Evolutionary conservation across 768 basidiomycete species (phyloP).

Genomic region (Lentinula raphanica): DNA sequence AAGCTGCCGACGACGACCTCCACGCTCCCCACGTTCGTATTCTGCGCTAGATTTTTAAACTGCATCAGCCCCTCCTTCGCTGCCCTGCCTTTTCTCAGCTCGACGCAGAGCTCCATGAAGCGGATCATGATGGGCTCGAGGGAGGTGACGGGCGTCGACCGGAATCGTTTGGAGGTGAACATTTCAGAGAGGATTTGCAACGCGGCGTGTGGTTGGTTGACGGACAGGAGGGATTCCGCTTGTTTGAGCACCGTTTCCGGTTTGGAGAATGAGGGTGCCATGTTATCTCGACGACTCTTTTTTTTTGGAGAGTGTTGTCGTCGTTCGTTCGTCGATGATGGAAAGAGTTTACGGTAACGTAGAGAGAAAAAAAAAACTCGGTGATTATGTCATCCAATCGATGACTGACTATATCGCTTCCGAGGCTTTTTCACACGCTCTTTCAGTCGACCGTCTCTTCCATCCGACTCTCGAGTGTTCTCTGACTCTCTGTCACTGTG

Average conservation of each 20-base stretch:
- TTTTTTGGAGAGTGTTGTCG: background rate
- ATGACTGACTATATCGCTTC: too few species aligned
- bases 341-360: too few species aligned
- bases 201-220: constrained; percentile 86
- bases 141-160: constrained; percentile 79
- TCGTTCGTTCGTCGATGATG: background rate
- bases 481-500: too few species aligned
- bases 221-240: constrained; percentile 90
- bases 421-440: too few species aligned
- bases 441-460: too few species aligned
- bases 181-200: constrained; percentile 88
- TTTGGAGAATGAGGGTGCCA: constrained; percentile 90
- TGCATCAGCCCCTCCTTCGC: constrained; percentile 96
- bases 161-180: constrained; percentile 91
- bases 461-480: too few species aligned
- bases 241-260: constrained; percentile 89
- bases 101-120: constrained; percentile 94
- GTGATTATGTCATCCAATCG: too few species aligned
- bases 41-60: constrained; percentile 97
- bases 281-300: constrained; percentile 33
- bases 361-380: too few species aligned
- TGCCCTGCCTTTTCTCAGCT: constrained; percentile 87
- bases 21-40: constrained; percentile 84
- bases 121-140: constrained; percentile 95
- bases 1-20: constrained; percentile 88